Evolutionary conservation across 2,329 filamentous ascomycete species (phyloP), one percentile per base, ranked within the genome.

Genomic region (Blumeria hordei): DNA sequence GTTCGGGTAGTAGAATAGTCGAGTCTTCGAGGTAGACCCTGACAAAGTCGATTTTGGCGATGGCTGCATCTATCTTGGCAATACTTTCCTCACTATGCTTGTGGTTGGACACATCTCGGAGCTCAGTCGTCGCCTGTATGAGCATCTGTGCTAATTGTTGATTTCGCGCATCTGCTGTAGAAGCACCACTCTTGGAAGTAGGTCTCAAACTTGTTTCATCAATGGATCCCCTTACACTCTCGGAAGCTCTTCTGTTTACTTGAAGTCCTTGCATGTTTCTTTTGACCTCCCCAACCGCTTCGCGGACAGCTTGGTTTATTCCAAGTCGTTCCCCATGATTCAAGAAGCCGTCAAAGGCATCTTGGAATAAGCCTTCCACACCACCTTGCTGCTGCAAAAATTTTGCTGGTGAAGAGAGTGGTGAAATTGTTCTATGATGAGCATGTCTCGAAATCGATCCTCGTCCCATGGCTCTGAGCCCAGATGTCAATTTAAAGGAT

Each of bases 271-370:
- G 76, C 60, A 88, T 77, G 60, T 87, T 88, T 62, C 83, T 83
- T 57, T 77, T 77, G 53, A 90, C 82, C 67, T 93, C 86, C 8
- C 80, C 81, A 63, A 92, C 76, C 16, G 85, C 85, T 60, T 85
- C 84, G n/a, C 85, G 76, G 6, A 92, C 78, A 0, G 81, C 84
- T 65, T 84, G 82, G 63, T 87, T 88, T 55, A 92, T 82, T 6
- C 84, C 84, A 58, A 88, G 78, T 62, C 79, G 82, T 66, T 88
- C 83, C 54, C 85, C 76, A 35, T 78, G 74, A 61, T 85, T 80
- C 36, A 87, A 71, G 14, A 90, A 79, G 54, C 79, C 80, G 63
- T 82, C 85, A 18, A 85, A 83, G 3, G 85, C 85, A 14, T 81
- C 82, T 63, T 88, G 83, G 33, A 92, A 74, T 0, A 92, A 65